Conservation (phyloP, 2,329 filamentous ascomycete species). For the Aspergillus proliferans region DNA sequence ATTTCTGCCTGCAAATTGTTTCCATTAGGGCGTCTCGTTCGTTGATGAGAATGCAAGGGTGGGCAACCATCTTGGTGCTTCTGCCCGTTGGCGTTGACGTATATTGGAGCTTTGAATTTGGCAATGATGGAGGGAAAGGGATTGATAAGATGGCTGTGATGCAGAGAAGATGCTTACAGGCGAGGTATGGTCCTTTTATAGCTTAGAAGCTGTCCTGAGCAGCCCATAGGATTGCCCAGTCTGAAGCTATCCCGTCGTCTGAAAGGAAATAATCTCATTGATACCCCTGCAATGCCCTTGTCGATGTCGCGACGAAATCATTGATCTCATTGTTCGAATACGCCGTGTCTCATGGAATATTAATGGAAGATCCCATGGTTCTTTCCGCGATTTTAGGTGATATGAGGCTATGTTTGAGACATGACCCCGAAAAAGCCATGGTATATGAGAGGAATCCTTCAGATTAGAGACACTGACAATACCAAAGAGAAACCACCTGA, state of each 20-base stretch:
- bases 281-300: too few species aligned
- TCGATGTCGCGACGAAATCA: too few species aligned
- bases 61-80: not conserved
- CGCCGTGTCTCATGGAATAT: too few species aligned
- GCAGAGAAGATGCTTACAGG: too few species aligned
- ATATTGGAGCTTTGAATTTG: too few species aligned
- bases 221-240: too few species aligned
- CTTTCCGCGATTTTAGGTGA: not conserved
- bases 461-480: not conserved
- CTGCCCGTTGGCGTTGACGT: too few species aligned
- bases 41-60: not conserved
- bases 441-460: not conserved
- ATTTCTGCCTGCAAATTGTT: not conserved
- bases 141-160: not conserved
- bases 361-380: not conserved
- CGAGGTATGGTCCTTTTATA: too few species aligned
- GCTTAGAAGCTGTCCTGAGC: too few species aligned
- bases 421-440: not conserved
- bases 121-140: not conserved
- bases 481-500: not conserved
- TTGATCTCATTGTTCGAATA: too few species aligned
- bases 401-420: not conserved
- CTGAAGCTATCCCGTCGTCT: too few species aligned
- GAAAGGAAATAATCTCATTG: too few species aligned
- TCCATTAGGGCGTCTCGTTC: not conserved